A percentile compares a stretch with the other conserved stretches of the same genome.
These are phyloP conservation scores for Collybia nuda DNA, from an alignment of 768 basidiomycete genomes.

Conservation along the genomic window DNA sequence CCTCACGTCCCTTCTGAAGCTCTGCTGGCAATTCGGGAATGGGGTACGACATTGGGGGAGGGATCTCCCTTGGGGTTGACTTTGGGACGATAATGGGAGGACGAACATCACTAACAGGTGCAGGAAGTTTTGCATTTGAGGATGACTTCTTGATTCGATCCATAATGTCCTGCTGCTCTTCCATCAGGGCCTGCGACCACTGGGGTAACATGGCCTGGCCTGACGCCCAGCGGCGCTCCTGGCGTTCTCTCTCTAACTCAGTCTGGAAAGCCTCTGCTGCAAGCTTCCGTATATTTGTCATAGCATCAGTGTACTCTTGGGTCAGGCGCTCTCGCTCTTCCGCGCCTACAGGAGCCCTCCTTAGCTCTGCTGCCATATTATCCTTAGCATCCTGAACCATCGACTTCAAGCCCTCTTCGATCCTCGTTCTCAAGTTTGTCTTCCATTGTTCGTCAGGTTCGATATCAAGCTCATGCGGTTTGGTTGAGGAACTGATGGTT, in stretches of 20 bases:
- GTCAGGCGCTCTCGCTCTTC: slow-evolving; percentile 32
- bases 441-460: slow-evolving; percentile 64
- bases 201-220: slow-evolving; percentile 28
- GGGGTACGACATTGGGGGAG: neutral
- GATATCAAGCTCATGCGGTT: slow-evolving; percentile 29
- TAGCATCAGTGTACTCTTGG: slow-evolving; percentile 35
- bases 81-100: neutral
- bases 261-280: slow-evolving; percentile 46
- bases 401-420: slow-evolving; percentile 41
- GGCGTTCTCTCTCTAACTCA: slow-evolving; percentile 46
- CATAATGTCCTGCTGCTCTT: slow-evolving; percentile 43
- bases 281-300: slow-evolving; percentile 42
- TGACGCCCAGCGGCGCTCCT: slow-evolving; percentile 48
- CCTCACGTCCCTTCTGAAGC: slow-evolving; percentile 2
- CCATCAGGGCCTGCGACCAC: slow-evolving; percentile 28
- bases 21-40: neutral
- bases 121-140: slow-evolving; percentile 4
- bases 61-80: neutral
- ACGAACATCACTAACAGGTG: neutral
- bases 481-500: slow-evolving; percentile 16
- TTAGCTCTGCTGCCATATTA: slow-evolving; percentile 51
- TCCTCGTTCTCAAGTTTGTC: slow-evolving; percentile 37
- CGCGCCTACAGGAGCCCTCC: slow-evolving; percentile 33
- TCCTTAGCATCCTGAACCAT: slow-evolving; percentile 66
- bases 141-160: slow-evolving; percentile 36